phyloP scores from a whole-genome alignment of 257 asterid genomes.

The Mentha longifolia region DNA sequence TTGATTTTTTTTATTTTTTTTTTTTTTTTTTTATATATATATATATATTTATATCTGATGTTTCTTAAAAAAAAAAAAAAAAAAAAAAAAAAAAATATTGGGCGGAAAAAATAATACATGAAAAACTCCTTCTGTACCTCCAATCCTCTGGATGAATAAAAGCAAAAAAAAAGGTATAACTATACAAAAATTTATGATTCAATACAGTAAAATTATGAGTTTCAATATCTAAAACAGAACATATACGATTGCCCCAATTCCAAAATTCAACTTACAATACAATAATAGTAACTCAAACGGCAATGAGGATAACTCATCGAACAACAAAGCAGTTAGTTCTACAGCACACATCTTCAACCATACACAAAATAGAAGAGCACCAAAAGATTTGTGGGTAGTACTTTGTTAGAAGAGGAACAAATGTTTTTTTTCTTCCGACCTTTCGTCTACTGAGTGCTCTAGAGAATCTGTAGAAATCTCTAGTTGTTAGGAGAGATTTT shows the following conservation, averaged over 20 bases:
- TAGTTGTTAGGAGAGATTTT: too few relatives aligned
- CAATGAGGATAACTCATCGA: conserved; percentile 26
- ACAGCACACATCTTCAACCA: conserved; percentile 38
- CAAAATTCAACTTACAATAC: conserved; percentile 12
- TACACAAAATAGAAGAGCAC: too few relatives aligned
- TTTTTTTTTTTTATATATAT: too few relatives aligned
- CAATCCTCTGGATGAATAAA: conserved; percentile 9
- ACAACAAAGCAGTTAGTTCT: conserved; percentile 32
- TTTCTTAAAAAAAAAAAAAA: too few relatives aligned
- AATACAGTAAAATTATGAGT: conserved; percentile 15
- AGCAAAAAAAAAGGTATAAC: not conserved
- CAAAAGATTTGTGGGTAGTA: too few relatives aligned
- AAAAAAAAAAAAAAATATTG: too few relatives aligned
- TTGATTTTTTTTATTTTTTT: too few relatives aligned
- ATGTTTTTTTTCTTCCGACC: too few relatives aligned
- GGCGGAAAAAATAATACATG: conserved; percentile 5
- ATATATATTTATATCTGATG: too few relatives aligned
- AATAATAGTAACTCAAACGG: conserved; percentile 37
- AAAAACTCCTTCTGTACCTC: not conserved
- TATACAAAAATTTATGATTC: not conserved
- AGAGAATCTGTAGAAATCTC: too few relatives aligned
- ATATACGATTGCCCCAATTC: not conserved
- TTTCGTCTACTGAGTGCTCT: too few relatives aligned
- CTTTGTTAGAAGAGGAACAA: too few relatives aligned
- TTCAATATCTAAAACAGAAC: not conserved